Evolutionary conservation across 169 alveolate species (phyloP).

Genomic region (Theileria orientalis): DNA sequence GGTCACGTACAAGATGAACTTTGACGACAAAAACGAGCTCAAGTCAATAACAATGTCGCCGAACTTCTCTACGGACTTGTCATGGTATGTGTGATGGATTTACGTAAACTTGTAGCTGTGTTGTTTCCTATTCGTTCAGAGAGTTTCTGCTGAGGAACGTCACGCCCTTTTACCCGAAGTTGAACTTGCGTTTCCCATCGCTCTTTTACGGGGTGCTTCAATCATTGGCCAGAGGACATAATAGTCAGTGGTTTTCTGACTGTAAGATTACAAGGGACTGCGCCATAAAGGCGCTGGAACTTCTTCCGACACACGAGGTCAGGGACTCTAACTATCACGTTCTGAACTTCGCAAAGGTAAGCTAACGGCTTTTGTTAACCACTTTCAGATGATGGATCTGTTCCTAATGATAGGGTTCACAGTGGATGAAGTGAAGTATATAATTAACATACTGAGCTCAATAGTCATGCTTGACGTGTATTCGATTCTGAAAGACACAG

Average conservation of each 20-base stretch:
- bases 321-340: slow-evolving; percentile 16
- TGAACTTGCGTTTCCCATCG: slow-evolving; percentile 14
- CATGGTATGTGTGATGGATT: slow-evolving; percentile 16
- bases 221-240: slow-evolving; percentile 3
- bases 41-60: slow-evolving; percentile 41
- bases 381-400: background rate
- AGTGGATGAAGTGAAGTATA: slow-evolving; percentile 22
- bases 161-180: background rate
- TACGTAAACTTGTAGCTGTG: background rate
- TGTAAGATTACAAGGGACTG: background rate
- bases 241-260: slow-evolving; percentile 15
- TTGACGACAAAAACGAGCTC: slow-evolving; percentile 9
- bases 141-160: slow-evolving; percentile 2
- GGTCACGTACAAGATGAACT: slow-evolving; percentile 48
- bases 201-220: slow-evolving; percentile 45
- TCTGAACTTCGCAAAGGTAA: background rate
- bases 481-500: background rate
- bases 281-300: slow-evolving; percentile 19
- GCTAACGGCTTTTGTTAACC: too few species aligned
- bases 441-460: slow-evolving; percentile 27
- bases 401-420: slow-evolving; percentile 41
- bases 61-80: slow-evolving; percentile 49
- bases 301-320: slow-evolving; percentile 47
- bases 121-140: slow-evolving; percentile 15
- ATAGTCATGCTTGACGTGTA: slow-evolving; percentile 32